Percentiles rank a stretch among this genome's conserved stretches.
Evolutionary conservation across 2,329 filamentous ascomycete genomes (phyloP).

Genomic region (Dactylellina parvicollis): DNA sequence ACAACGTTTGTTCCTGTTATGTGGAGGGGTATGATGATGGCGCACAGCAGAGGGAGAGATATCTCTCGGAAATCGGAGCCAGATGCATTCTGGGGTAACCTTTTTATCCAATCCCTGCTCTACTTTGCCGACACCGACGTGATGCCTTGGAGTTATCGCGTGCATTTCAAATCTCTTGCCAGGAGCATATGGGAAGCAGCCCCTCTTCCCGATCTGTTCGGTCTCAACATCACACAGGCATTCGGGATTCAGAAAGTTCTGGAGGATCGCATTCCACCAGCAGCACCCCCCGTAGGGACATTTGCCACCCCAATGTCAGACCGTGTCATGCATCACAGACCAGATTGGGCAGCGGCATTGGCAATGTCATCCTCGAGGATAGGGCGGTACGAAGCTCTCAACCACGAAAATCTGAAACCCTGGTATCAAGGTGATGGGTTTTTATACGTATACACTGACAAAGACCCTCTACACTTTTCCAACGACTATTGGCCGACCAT

Average conservation of each 20-base stretch:
- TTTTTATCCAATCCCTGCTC: slow-evolving; percentile 43
- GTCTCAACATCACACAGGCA: slow-evolving; percentile 47
- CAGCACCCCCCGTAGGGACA: slow-evolving; percentile 19
- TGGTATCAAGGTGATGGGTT: slow-evolving; percentile 55
- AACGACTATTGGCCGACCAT: slow-evolving; percentile 55
- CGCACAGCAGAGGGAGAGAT: slow-evolving; percentile 51
- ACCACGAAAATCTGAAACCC: slow-evolving; percentile 46
- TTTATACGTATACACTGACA: slow-evolving; percentile 53
- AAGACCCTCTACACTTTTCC: slow-evolving; percentile 49
- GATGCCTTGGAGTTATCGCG: slow-evolving; percentile 26
- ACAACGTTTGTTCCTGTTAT: slow-evolving; percentile 53
- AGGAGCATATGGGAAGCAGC: slow-evolving; percentile 42
- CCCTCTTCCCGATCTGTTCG: slow-evolving; percentile 40
- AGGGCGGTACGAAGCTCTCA: slow-evolving; percentile 53
- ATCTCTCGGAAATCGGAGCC: slow-evolving; percentile 48
- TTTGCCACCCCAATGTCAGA: slow-evolving; percentile 53
- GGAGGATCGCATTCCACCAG: slow-evolving; percentile 25
- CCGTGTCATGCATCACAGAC: slow-evolving; percentile 48
- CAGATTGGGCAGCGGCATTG: slow-evolving; percentile 47
- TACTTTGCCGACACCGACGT: slow-evolving; percentile 42
- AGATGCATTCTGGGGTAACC: slow-evolving; percentile 39
- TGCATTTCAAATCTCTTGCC: slow-evolving; percentile 42
- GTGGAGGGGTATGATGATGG: slow-evolving; percentile 55
- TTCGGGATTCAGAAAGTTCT: slow-evolving; percentile 47
- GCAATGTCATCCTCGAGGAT: slow-evolving; percentile 53